Base-by-base conservation (phyloP, 2,329 filamentous ascomycete species). In the Colletotrichum sublineola region DNA sequence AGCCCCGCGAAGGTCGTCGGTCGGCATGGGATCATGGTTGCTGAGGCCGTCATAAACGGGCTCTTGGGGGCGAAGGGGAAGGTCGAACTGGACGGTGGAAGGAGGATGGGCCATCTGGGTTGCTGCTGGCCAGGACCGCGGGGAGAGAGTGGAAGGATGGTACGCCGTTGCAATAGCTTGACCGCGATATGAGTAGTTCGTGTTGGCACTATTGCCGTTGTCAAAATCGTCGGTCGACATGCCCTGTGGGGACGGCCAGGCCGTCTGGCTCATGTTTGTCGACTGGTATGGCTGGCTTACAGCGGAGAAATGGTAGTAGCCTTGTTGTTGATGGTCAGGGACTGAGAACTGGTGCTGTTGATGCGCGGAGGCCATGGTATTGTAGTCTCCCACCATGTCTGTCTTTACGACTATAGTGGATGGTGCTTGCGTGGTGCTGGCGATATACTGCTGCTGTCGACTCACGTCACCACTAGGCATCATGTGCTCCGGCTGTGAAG, bases 151-250 rank as follows among this genome's bases (percentile, higher is more conserved):
- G 18, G 79, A 77, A 42, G 76, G 73, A 67, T 78, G 78, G 75
- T 80, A 80, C 63, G 73, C 76, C 50, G 76, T 55, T 18, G 74
- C 63, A 20, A 76, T 76, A 5, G 81, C 80, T 12, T 81, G 82
- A 40, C 77, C 79, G 63, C 79, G 77, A 74, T 80, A 81, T 55
- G 79, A 80, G 65, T 80, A 80, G 69, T 79, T 78, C 2, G 36
- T 4, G 36, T 57, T 57, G 36, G 33, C 38, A 20, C 33, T 18
- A 36, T 40, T 57, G 55, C n/a, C 6, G n/a, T 33, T 57, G 29
- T 84, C 83, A 60, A 80, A 77, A 33, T 84, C 83, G 44, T 83
- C 80, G 48, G 79, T 77, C 15, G 78, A 77, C 11, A 79, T 77
- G 11, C 74, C 73, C 14, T 81, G 82, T 40, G 84, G 82, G 36